Conservation (phyloP, 2,329 filamentous ascomycete genomes). For the Ascosphaera pollenicola region DNA sequence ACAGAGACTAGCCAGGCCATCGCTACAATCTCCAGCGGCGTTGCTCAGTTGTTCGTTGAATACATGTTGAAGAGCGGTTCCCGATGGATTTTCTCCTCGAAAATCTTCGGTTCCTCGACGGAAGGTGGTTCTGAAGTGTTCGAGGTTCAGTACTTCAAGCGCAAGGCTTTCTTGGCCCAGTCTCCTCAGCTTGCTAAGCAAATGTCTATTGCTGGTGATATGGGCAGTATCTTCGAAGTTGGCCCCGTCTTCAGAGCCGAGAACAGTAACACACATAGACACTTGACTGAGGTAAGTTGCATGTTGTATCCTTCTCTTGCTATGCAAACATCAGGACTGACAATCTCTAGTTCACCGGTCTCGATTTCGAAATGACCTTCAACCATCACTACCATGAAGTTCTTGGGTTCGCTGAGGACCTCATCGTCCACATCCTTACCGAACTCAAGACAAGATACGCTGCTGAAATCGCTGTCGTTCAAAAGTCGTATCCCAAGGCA, state of each 20-base stretch:
- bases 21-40: slow-evolving; percentile 45
- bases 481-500: slow-evolving; percentile 27
- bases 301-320: background rate
- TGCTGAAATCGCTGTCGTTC: slow-evolving; percentile 23
- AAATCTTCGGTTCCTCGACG: slow-evolving; percentile 70
- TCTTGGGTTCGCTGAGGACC: slow-evolving; percentile 25
- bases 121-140: slow-evolving; percentile 92
- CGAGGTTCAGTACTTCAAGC: slow-evolving; percentile 69
- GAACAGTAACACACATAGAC: slow-evolving; percentile 44
- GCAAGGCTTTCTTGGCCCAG: slow-evolving; percentile 48
- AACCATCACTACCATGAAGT: slow-evolving; percentile 29
- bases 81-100: slow-evolving; percentile 70
- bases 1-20: slow-evolving; percentile 80
- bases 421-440: slow-evolving; percentile 26
- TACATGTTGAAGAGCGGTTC: slow-evolving; percentile 60
- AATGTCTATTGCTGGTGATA: slow-evolving; percentile 42
- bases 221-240: slow-evolving; percentile 41
- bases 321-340: slow-evolving; percentile 8
- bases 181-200: slow-evolving; percentile 46
- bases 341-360: slow-evolving; percentile 22
- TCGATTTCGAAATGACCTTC: slow-evolving; percentile 31
- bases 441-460: slow-evolving; percentile 23
- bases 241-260: slow-evolving; percentile 45
- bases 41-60: slow-evolving; percentile 49
- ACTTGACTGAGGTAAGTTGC: slow-evolving; percentile 34